Conservation (phyloP, 768 basidiomycete species). For the Termitomyces sp. region DNA sequence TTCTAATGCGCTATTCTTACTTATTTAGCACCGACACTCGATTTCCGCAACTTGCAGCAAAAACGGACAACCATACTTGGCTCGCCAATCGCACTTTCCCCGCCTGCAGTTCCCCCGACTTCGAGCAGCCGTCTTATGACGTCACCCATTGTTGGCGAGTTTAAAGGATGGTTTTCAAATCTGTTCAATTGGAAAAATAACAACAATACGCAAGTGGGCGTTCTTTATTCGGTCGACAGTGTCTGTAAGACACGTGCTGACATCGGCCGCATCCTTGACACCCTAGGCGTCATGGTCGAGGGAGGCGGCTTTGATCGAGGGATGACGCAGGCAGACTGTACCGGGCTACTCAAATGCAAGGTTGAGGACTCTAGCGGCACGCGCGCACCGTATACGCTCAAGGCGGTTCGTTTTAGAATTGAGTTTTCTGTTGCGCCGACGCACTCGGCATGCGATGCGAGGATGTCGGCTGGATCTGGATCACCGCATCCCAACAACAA, state of each 20-base stretch:
- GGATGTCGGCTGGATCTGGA: neutral
- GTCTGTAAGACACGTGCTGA: conserved; percentile 59
- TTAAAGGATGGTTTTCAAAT: conserved; percentile 93
- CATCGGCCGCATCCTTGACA: conserved; percentile 56
- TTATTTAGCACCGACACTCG: conserved; percentile 47
- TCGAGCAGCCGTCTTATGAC: conserved; percentile 34
- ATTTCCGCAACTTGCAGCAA: conserved; percentile 40
- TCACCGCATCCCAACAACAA: conserved; percentile 6
- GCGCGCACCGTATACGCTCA: conserved; percentile 47
- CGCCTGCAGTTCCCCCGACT: conserved; percentile 30
- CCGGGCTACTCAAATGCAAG: conserved; percentile 35
- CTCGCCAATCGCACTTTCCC: conserved; percentile 43
- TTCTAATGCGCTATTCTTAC: neutral
- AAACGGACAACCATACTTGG: conserved; percentile 43
- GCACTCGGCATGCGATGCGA: conserved; percentile 10
- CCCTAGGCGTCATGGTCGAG: conserved; percentile 54
- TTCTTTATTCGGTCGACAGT: conserved; percentile 53
- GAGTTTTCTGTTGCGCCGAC: conserved; percentile 49
- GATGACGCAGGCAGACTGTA: conserved; percentile 18
- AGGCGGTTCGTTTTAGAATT: conserved; percentile 78
- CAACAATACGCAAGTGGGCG: conserved; percentile 27
- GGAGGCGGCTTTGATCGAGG: conserved; percentile 21
- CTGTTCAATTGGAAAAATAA: conserved; percentile 88
- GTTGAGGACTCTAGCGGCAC: conserved; percentile 44
- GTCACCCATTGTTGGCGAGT: conserved; percentile 76